Evolutionary conservation across 108 stramenopile genomes (phyloP), one percentile per base, ranked within the genome.

Genomic region (Skeletonema tropicum): DNA sequence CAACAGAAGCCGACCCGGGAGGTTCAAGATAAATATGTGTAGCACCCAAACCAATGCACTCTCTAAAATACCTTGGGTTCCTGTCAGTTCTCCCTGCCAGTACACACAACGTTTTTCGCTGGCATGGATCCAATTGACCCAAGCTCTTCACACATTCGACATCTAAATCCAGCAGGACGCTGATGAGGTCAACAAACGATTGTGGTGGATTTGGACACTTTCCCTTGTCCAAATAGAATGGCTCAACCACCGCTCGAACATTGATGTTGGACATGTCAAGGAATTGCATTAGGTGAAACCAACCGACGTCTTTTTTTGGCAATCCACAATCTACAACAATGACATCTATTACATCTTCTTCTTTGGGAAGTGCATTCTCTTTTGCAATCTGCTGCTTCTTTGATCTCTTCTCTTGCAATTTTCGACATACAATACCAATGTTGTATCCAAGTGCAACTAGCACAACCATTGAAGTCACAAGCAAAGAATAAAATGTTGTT

Each of bases 281-380:
- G 31, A 96, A 84, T 70, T 96, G 94, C 58, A 83, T 76, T 19
- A 88, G 79, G 70, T 96, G 94, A 57, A 88, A 93, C 92, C 91
- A 92, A 17, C 94, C 92, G 85, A 92, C 87, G n/a, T 86, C 84
- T 14, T 73, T 78, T 19, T 86, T 82, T 1, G 91, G 91, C 3
- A 75, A 48, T 3, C 89, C 88, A 68, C 85, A 85, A 74, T 88
- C 92, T 2, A 90, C 82, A 15, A 93, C 49, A 8, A 93, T 71
- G 3, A 93, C 88, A 48, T 89, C 82, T 13, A 76, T 42, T 8
- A 32, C 32, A 25, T 30, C 31, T 13, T 29, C 52, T 10, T 55
- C 52, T n/a, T 55, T 55, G 21, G 52, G 52, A 23, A 55, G 23
- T 11, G 52, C 4, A 55, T 55, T 55, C 2, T 25, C 23, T 49